Evolutionary conservation across 495 filamentous ascomycete species (phyloP).

Genomic region (Cercophora samala): DNA sequence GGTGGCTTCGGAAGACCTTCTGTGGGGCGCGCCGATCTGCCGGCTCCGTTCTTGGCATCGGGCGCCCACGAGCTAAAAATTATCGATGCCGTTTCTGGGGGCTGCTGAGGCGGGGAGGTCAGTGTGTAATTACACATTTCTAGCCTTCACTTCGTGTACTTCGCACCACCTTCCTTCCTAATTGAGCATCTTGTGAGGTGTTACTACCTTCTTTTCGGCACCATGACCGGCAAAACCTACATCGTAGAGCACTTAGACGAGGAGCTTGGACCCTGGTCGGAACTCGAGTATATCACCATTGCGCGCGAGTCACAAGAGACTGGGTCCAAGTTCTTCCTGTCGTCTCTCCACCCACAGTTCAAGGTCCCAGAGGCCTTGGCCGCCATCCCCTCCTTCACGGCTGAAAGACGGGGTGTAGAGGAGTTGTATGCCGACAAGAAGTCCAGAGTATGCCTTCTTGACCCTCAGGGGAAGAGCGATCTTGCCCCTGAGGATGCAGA

Average conservation of each 20-base stretch:
- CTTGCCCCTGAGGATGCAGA: conserved; percentile 78
- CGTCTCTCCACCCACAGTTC: conserved; percentile 70
- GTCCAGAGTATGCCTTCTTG: conserved; percentile 77
- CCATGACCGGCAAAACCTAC: conserved; percentile 55
- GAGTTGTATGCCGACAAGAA: conserved; percentile 62
- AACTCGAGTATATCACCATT: conserved; percentile 84
- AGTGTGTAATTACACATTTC: background rate
- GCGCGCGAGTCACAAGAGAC: conserved; percentile 69
- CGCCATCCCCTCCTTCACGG: conserved; percentile 55
- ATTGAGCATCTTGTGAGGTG: background rate
- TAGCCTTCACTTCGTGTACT: background rate
- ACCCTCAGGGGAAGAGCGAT: conserved; percentile 77
- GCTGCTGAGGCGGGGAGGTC: too few relatives aligned
- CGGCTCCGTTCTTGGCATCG: conserved; percentile 20
- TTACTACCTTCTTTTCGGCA: conserved; percentile 6
- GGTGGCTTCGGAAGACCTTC: background rate
- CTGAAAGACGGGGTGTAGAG: conserved; percentile 73
- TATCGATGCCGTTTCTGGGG: background rate
- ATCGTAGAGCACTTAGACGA: conserved; percentile 92
- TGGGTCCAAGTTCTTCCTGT: conserved; percentile 72
- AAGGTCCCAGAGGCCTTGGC: conserved; percentile 63
- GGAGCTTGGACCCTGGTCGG: conserved; percentile 91
- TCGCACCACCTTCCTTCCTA: background rate
- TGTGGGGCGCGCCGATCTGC: conserved; percentile 14
- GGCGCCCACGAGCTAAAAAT: conserved; percentile 18